phyloP scores from a whole-genome alignment of 345 rosid genomes.

The Populus pruinosa region DNA sequence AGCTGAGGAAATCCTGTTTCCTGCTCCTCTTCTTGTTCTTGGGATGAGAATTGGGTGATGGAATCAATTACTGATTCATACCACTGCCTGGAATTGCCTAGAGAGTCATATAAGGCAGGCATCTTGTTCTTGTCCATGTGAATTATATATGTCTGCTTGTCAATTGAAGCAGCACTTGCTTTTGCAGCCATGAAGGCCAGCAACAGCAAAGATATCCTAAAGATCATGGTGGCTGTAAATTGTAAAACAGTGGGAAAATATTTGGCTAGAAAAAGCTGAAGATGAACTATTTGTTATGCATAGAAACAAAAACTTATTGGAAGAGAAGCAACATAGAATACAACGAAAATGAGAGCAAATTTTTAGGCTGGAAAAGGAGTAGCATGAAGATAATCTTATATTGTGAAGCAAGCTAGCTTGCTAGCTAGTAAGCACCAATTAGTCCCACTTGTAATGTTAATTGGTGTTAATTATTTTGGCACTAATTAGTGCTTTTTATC shows the following conservation, averaged over 20 bases:
- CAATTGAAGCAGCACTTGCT: slow-evolving; percentile 28
- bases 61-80: slow-evolving; percentile 38
- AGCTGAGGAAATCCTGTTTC: slow-evolving; percentile 36
- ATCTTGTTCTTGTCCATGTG: slow-evolving; percentile 53
- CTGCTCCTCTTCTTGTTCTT: slow-evolving; percentile 13
- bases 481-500: too few species aligned
- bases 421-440: too few species aligned
- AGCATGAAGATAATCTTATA: neutral
- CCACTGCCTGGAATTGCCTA: slow-evolving; percentile 26
- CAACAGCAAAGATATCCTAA: slow-evolving; percentile 18
- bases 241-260: neutral
- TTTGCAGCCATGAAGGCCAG: slow-evolving; percentile 22
- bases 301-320: neutral
- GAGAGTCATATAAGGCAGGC: slow-evolving; percentile 14
- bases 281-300: neutral
- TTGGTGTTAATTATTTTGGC: too few species aligned
- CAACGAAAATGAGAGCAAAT: neutral
- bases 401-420: neutral
- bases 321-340: too few species aligned
- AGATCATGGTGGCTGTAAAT: slow-evolving; percentile 23
- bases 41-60: slow-evolving; percentile 28
- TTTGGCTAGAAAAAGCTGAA: neutral
- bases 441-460: too few species aligned
- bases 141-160: slow-evolving; percentile 52
- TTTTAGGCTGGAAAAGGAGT: neutral